Conservation (phyloP, 306 rosid genomes). For the Prunus mume region DNA sequence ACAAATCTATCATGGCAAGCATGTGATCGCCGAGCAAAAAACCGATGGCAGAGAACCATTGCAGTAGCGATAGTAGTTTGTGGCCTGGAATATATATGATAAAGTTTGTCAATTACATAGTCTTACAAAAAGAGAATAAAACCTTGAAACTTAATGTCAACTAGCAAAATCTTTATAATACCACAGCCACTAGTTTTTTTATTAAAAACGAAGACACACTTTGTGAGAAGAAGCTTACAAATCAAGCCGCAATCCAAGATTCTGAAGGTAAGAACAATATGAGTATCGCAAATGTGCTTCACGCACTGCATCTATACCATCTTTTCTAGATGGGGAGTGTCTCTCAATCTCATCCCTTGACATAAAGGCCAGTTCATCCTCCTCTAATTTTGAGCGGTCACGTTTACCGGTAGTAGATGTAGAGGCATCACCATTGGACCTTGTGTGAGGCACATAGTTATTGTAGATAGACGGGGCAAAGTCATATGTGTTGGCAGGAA, state of each 20-base stretch:
- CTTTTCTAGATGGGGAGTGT: conserved; percentile 90
- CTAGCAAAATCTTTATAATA: background rate
- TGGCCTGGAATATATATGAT: conserved; percentile 62
- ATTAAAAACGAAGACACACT: background rate
- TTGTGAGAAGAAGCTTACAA: conserved; percentile 52
- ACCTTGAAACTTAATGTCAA: conserved; percentile 5
- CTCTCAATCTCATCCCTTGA: conserved; percentile 96
- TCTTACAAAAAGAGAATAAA: background rate
- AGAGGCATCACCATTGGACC: conserved; percentile 49
- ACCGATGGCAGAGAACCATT: conserved; percentile 97
- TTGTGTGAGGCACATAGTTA: conserved; percentile 38
- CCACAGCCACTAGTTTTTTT: background rate
- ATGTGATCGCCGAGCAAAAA: conserved; percentile 85
- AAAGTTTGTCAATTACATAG: conserved; percentile 8
- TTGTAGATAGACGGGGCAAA: conserved; percentile 30
- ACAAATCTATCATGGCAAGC: conserved; percentile 98
- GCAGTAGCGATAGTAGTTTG: conserved; percentile 95
- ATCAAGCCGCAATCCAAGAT: conserved; percentile 84
- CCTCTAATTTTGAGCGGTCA: conserved; percentile 58
- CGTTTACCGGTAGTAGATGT: conserved; percentile 54
- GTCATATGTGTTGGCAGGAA: conserved; percentile 41
- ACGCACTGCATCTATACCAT: conserved; percentile 80
- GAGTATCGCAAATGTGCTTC: conserved; percentile 91
- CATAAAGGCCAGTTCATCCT: conserved; percentile 70
- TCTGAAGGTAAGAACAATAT: conserved; percentile 89